Percentiles rank a stretch among this genome's conserved stretches.
Evolutionary conservation across 352 stramenopile species (phyloP).

Genomic region (Sclerospora graminicola): DNA sequence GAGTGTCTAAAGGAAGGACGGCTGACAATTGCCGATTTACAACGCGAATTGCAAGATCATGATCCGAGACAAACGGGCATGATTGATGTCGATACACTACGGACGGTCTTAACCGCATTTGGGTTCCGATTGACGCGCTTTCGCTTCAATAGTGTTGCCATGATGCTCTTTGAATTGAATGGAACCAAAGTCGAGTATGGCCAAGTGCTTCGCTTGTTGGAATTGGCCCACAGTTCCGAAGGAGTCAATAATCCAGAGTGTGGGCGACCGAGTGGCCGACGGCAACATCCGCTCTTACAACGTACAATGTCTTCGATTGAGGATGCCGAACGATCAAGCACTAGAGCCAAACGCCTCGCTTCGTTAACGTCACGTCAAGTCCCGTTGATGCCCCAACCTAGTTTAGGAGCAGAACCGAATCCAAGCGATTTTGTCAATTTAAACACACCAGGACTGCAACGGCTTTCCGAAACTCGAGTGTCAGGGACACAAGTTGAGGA

Average conservation of each 20-base stretch:
- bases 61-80: constrained; percentile 23
- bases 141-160: constrained; percentile 49
- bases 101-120: constrained; percentile 23
- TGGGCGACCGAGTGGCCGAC: neutral
- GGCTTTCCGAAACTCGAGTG: neutral
- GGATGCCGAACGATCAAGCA: neutral
- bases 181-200: constrained; percentile 33
- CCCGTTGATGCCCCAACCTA: constrained; percentile 14
- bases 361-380: constrained; percentile 9
- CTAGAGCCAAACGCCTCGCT: neutral
- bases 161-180: constrained; percentile 37
- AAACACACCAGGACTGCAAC: constrained; percentile 1
- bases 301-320: constrained; percentile 8
- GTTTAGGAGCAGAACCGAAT: constrained; percentile 10
- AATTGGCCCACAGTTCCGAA: constrained; percentile 10
- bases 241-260: constrained; percentile 1
- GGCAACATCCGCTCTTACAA: constrained; percentile 16
- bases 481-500: constrained; percentile 3
- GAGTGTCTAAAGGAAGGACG: constrained; percentile 14
- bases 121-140: constrained; percentile 43
- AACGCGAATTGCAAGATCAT: constrained; percentile 15
- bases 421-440: constrained; percentile 18
- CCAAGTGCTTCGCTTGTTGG: constrained; percentile 33
- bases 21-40: constrained; percentile 25
- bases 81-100: constrained; percentile 36